Evolutionary conservation across 2,329 filamentous ascomycete genomes (phyloP), one percentile per base, ranked within the genome.

Genomic region (Sporothrix sp.): DNA sequence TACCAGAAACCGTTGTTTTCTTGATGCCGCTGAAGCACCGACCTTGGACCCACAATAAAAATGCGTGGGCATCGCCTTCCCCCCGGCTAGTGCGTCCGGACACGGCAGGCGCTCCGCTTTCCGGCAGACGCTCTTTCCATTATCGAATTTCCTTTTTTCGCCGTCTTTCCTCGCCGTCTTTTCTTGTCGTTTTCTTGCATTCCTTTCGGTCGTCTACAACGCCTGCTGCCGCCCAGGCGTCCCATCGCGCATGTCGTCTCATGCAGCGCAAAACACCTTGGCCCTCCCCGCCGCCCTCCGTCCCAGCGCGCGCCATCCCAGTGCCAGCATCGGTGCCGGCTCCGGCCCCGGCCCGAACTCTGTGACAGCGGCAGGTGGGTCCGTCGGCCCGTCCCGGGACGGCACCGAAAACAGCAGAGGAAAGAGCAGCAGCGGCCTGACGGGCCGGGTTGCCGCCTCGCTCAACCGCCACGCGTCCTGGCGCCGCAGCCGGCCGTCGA

Each of bases 281-380:
- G 51, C 52, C 3, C 52, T 53, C 14, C 48, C 52, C 5, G 38
- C 36, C 18, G 48, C 40, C 14, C 48, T 53, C 28, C 52, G 51
- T 42, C 20, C 48, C 13, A 33, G 21, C 33, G 7, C 36, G 11
- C 13, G 45, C 45, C 33, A 30, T 20, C 23, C 25, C 30, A 43
- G 38, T 37, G 33, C 44, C 18, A 32, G 46, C 33, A 8, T 28
- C 27, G 46, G 46, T 39, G 35, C 46, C 21, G 36, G 46, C 33
- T 13, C 28, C 37, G 46, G 46, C 27, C 18, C 46, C 20, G 18
- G 46, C 27, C 18, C 46, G 14, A 14, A 11, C 18, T n/a, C 27
- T 23, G 37, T 33, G 25, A 25, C 20, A n/a, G 11, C 9, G n/a
- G 35, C 14, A 38, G 32, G 25, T 39, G 45, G 45, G 35, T 30